Evolutionary conservation across 768 basidiomycete genomes (phyloP), one percentile per base, ranked within the genome.

Genomic region (Kwoniella dendrophila): DNA sequence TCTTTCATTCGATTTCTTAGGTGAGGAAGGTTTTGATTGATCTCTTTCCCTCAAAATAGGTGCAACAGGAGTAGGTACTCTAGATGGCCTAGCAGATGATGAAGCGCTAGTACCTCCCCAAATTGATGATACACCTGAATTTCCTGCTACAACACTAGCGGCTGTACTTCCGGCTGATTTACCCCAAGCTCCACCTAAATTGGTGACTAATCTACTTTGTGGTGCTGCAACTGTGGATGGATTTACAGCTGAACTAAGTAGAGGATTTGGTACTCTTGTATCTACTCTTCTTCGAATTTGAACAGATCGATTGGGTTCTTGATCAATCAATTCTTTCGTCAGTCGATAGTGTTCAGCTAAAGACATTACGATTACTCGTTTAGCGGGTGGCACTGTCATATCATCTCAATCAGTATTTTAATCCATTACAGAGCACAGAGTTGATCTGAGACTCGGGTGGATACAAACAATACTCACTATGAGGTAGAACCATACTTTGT

Each of bases 241-340:
- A 10, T 1, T 32, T 18, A 49, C 60, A 8, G 40, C 18, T 11
- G 53, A 47, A 34, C 60, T 62, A 5, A 97, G 83, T 3, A 87
- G 80, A 1, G 90, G 90, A 1, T 69, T 75, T 0, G 93, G 92
- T 4, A 90, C 80, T 24, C 90, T 86, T 0, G 92, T 88, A 75
- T 96, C 93, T 48, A 93, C 79, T 14, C 91, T 85, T 33, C 90
- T 84, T 51, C 90, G 81, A 49, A 96, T 84, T 73, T 91, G 88
- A 1, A 95, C 88, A 67, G 90, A 88, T 61, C 67, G 55, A 72
- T 89, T 84, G 0, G 95, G 95, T 69, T 96, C 95, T 70, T 89
- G 89, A 75, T 97, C 95, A 20, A 99, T 85, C 82, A 92, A 86
- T 68, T 89, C 85, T 0, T 88, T 86, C 63, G 90, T 88, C 75